Percentiles rank a stretch among this genome's conserved stretches.
phyloP scores from a whole-genome alignment of 306 rosid species.

The Cucumis melo region DNA sequence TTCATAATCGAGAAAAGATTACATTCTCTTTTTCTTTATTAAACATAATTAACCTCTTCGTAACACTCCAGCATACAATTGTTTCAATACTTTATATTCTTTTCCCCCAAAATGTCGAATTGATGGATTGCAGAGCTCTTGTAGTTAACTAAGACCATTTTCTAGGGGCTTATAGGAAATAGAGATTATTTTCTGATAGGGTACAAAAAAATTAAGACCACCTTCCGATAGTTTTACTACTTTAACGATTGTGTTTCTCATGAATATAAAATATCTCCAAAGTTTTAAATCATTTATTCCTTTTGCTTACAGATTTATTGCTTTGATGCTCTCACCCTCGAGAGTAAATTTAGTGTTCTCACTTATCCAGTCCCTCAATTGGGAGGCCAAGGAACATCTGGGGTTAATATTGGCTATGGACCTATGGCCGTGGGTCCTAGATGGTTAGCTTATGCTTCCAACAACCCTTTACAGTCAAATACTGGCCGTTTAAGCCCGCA shows the following conservation, averaged over 20 bases:
- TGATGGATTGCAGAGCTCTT: not conserved
- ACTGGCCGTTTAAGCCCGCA: slow-evolving; percentile 78
- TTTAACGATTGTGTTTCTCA: not conserved
- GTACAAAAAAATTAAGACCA: not conserved
- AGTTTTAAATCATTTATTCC: slow-evolving; percentile 3
- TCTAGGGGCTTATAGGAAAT: not conserved
- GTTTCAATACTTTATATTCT: not conserved
- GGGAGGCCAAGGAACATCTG: slow-evolving; percentile 77
- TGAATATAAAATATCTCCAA: slow-evolving; percentile 2
- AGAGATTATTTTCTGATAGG: not conserved
- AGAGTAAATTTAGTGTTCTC: slow-evolving; percentile 86
- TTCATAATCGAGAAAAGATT: not conserved
- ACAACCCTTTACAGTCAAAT: slow-evolving; percentile 55
- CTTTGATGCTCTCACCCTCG: slow-evolving; percentile 89
- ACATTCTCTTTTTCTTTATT: not conserved
- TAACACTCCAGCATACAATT: not conserved
- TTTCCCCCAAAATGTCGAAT: not conserved
- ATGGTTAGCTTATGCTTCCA: slow-evolving; percentile 93
- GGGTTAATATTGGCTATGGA: slow-evolving; percentile 87
- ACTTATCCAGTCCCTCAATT: slow-evolving; percentile 90
- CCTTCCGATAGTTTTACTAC: not conserved
- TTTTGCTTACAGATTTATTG: slow-evolving; percentile 72
- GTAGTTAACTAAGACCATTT: not conserved
- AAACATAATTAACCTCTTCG: not conserved
- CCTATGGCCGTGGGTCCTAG: slow-evolving; percentile 96